Base-by-base conservation (phyloP, 495 filamentous ascomycete genomes). In the Penicillium salamii region DNA sequence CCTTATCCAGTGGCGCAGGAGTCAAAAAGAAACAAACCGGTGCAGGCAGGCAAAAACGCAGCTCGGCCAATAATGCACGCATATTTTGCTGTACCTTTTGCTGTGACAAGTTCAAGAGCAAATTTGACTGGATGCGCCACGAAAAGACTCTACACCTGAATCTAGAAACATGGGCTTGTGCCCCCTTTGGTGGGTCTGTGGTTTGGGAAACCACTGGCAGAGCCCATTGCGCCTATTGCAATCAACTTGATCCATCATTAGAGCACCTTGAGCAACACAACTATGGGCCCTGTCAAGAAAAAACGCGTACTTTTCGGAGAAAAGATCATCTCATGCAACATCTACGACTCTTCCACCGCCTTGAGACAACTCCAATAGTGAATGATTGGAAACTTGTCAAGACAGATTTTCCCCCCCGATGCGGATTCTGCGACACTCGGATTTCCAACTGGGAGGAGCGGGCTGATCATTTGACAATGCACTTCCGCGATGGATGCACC, bases 261-360 rank as follows among this genome's bases (percentile, higher is more conserved):
- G 48, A 55, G 0, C 57, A 63, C 21, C 48, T 67, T 17, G 51
- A 65, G 42, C 69, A 65, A 3, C 86, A 91, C 63, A 86, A 85
- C 53, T 79, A 85, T 60, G 71, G 74, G 1, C 66, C 78, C 11
- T 91, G 88, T 53, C 77, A 80, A 39, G 81, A 85, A 54, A 74
- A 84, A 12, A 77, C 81, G 31, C 78, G 86, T 7, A 85, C 83
- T 4, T 92, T 90, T 60, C 88, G 86, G 49, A 78, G 88, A n/a
- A 92, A 91, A 64, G 88, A 90, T 56, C 88, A 92, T 61, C 75
- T 92, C 0, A 71, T 84, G 5, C 88, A 92, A 53, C 88, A 92
- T 57, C 68, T 92, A 13, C 78, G 84, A 26, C 75, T 89, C 3
- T 79, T 88, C 15, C 88, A 92, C 59, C 69, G 76, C 29, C 77